phyloP scores from a whole-genome alignment of 192 early-diverging fungal genomes.

The Backusella tuberculispora region DNA sequence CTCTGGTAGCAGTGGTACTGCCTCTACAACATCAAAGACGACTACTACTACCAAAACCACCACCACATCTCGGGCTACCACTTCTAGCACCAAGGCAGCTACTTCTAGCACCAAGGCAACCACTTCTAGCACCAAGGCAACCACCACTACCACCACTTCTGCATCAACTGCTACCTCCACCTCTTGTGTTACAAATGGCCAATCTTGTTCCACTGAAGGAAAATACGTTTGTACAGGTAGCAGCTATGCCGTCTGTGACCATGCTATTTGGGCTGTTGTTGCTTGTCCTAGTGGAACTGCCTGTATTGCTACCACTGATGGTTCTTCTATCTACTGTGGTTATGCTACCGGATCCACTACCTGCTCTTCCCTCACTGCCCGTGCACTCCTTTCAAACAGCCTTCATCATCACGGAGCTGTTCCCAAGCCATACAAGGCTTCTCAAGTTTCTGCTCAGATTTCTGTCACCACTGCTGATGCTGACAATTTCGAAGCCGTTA shows the following conservation, averaged over 20 bases:
- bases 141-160: not conserved
- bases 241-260: slow-evolving; percentile 49
- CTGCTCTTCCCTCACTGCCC: not conserved
- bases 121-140: not conserved
- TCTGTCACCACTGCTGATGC: not conserved
- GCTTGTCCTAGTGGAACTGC: slow-evolving; percentile 48
- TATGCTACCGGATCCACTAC: slow-evolving; percentile 10
- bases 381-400: not conserved
- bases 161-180: not conserved
- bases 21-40: no score
- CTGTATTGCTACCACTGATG: slow-evolving; percentile 48
- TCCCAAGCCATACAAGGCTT: slow-evolving; percentile 25
- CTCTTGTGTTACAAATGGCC: slow-evolving; percentile 38
- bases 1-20: not conserved
- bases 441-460: slow-evolving; percentile 25
- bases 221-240: slow-evolving; percentile 49
- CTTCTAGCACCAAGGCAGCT: not conserved
- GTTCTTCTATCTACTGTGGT: slow-evolving; percentile 45
- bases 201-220: slow-evolving; percentile 39
- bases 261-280: slow-evolving; percentile 48
- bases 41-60: not conserved
- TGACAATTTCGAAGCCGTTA: not conserved
- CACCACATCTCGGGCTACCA: not conserved
- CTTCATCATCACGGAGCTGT: not conserved
- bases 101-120: not conserved